A percentile compares a stretch with the other conserved stretches of the same genome.
These are phyloP conservation scores for Candida coleopterorum DNA, from an alignment of 805 yeast species.

Conservation along the genomic window DNA sequence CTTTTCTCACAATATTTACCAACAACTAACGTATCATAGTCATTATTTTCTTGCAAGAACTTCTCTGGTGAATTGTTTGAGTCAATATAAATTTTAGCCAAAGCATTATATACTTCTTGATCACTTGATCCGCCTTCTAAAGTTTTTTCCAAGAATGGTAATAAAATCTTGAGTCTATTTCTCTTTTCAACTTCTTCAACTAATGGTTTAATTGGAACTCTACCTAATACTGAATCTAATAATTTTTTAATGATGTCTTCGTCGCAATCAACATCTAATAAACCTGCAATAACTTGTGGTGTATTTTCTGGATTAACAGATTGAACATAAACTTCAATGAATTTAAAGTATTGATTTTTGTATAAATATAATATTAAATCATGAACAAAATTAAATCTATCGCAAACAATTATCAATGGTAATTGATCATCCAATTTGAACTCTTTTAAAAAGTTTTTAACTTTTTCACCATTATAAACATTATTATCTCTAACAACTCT, in stretches of 20 bases:
- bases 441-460: conserved; percentile 94
- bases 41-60: conserved; percentile 85
- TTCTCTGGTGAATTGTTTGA: conserved; percentile 97
- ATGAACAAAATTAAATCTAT: conserved; percentile 84
- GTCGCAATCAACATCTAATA: conserved; percentile 96
- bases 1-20: conserved; percentile 99
- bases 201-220: conserved; percentile 85
- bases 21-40: conserved; percentile 88
- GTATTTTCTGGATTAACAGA: conserved; percentile 95
- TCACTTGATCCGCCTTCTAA: conserved; percentile 81
- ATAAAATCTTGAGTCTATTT: conserved; percentile 82
- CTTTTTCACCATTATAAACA: conserved; percentile 94
- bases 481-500: conserved; percentile 91
- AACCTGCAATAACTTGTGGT: conserved; percentile 94
- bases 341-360: conserved; percentile 93
- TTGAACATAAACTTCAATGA: conserved; percentile 96
- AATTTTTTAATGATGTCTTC: conserved; percentile 79
- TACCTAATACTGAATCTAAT: conserved; percentile 82
- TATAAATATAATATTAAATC: conserved; percentile 90
- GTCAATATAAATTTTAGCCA: conserved; percentile 97
- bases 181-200: conserved; percentile 96
- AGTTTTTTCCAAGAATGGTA: conserved; percentile 90
- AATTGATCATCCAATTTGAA: conserved; percentile 90
- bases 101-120: conserved; percentile 86
- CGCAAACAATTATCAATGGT: conserved; percentile 95